These are phyloP conservation scores for Trichothecium sympodiale DNA, from an alignment of 2,329 filamentous ascomycete genomes.

Conservation along the genomic window DNA sequence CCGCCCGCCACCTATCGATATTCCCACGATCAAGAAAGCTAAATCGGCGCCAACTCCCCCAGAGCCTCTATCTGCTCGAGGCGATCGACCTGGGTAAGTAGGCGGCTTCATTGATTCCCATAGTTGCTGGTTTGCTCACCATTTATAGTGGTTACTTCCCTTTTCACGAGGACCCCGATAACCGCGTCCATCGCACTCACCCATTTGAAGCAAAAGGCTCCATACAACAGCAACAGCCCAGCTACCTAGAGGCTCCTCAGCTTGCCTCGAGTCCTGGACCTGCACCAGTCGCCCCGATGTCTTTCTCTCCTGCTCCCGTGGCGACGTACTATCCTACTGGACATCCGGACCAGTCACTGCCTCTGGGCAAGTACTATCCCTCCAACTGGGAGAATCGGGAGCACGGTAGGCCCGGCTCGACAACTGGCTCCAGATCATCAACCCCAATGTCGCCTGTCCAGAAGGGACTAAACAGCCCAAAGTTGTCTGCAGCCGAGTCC, in stretches of 20 bases:
- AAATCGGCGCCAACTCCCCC: constrained; percentile 31
- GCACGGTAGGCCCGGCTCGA: constrained; percentile 8
- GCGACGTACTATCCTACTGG: constrained; percentile 41
- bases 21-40: constrained; percentile 28
- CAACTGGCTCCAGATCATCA: constrained; percentile 11
- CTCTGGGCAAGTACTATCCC: constrained; percentile 53
- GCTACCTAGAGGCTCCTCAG: too few species aligned
- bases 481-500: constrained; percentile 12
- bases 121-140: constrained; percentile 3
- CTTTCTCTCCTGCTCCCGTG: constrained; percentile 29
- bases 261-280: too few species aligned
- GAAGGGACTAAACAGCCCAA: constrained; percentile 17
- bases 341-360: constrained; percentile 33
- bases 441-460: constrained; percentile 19
- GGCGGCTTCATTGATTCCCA: background rate
- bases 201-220: constrained; percentile 28
- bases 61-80: constrained; percentile 43
- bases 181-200: constrained; percentile 36
- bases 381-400: constrained; percentile 43
- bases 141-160: constrained; percentile 46
- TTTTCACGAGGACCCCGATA: constrained; percentile 42
- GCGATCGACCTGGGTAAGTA: constrained; percentile 47
- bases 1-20: constrained; percentile 27
- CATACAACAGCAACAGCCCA: too few species aligned
- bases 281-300: constrained; percentile 11